A percentile compares a stretch with the other conserved stretches of the same genome.
Evolutionary conservation across 306 rosid genomes (phyloP).

Genomic region (Lablab purpureus): DNA sequence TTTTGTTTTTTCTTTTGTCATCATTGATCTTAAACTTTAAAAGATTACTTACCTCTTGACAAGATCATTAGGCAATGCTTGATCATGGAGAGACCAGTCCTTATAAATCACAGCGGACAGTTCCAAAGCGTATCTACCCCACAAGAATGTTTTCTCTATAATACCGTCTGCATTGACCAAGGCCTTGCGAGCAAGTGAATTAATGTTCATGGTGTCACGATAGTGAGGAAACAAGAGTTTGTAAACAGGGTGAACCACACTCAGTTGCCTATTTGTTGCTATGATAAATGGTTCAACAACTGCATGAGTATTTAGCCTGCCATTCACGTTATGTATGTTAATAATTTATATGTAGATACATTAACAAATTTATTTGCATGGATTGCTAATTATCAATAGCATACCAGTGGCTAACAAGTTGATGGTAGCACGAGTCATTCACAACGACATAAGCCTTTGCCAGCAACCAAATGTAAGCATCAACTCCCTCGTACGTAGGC

Average conservation of each 20-base stretch:
- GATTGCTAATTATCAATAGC: slow-evolving; percentile 5
- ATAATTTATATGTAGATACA: not conserved
- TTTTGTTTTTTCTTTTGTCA: no score
- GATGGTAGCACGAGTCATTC: slow-evolving; percentile 67
- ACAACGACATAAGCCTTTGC: slow-evolving; percentile 77
- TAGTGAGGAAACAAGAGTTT: slow-evolving; percentile 51
- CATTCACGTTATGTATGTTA: not conserved
- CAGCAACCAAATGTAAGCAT: slow-evolving; percentile 64
- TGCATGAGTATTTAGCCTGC: slow-evolving; percentile 81
- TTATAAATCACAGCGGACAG: slow-evolving; percentile 49
- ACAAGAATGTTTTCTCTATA: slow-evolving; percentile 48
- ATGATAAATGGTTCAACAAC: slow-evolving; percentile 66
- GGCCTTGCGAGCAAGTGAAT: slow-evolving; percentile 41
- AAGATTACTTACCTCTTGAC: slow-evolving; percentile 45
- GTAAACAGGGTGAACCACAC: slow-evolving; percentile 51
- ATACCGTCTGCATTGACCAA: slow-evolving; percentile 45
- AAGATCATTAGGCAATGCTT: slow-evolving; percentile 54
- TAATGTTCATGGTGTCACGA: slow-evolving; percentile 56
- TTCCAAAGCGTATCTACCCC: slow-evolving; percentile 41
- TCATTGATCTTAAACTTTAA: not conserved
- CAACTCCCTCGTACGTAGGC: slow-evolving; percentile 64
- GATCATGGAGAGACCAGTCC: slow-evolving; percentile 52
- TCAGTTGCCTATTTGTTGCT: slow-evolving; percentile 53
- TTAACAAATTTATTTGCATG: not conserved
- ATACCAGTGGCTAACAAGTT: slow-evolving; percentile 77